A percentile compares a stretch with the other conserved stretches of the same genome.
Conservation (phyloP, 2,329 filamentous ascomycete genomes). For the Alternaria infectoria region DNA sequence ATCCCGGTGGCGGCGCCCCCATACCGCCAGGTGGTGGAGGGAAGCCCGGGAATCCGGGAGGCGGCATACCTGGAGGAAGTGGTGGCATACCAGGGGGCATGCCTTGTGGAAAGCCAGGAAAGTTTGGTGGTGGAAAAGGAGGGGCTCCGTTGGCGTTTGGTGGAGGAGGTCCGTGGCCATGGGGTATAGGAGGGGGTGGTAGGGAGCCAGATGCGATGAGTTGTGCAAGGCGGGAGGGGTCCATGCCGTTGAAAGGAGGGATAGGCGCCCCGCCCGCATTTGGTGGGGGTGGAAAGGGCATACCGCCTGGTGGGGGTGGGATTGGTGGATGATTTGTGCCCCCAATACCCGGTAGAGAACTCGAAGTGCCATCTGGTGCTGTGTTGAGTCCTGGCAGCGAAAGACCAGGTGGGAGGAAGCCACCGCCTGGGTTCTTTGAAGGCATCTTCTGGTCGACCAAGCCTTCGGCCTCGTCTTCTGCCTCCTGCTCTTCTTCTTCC, state of each 20-base stretch:
- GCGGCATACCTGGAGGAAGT: constrained; percentile 33
- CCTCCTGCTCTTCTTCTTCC: constrained; percentile 92
- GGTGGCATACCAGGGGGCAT: constrained; percentile 30
- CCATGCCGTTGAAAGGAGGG: constrained; percentile 34
- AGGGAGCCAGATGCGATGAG: constrained; percentile 45
- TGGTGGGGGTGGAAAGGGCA: constrained; percentile 28
- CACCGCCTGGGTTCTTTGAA: constrained; percentile 58
- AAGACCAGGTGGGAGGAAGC: constrained; percentile 68
- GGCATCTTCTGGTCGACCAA: constrained; percentile 89
- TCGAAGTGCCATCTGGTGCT: constrained; percentile 52
- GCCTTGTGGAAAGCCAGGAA: constrained; percentile 31
- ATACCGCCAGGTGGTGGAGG: constrained; percentile 20
- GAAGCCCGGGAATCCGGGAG: constrained; percentile 23
- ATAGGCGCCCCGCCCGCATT: constrained; percentile 15
- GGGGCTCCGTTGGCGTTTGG: constrained; percentile 23
- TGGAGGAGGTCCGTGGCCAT: constrained; percentile 27
- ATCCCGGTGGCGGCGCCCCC: constrained; percentile 21
- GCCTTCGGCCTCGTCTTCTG: constrained; percentile 91
- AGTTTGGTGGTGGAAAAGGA: constrained; percentile 36
- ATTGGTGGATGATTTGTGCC: constrained; percentile 42
- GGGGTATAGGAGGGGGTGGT: constrained; percentile 44
- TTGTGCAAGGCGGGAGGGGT: constrained; percentile 42
- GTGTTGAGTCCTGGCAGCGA: constrained; percentile 42
- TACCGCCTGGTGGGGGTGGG: constrained; percentile 37
- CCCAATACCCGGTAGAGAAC: constrained; percentile 57